phyloP scores from a whole-genome alignment of 1,284 basidiomycete species.

The Ustilago hordei region DNA sequence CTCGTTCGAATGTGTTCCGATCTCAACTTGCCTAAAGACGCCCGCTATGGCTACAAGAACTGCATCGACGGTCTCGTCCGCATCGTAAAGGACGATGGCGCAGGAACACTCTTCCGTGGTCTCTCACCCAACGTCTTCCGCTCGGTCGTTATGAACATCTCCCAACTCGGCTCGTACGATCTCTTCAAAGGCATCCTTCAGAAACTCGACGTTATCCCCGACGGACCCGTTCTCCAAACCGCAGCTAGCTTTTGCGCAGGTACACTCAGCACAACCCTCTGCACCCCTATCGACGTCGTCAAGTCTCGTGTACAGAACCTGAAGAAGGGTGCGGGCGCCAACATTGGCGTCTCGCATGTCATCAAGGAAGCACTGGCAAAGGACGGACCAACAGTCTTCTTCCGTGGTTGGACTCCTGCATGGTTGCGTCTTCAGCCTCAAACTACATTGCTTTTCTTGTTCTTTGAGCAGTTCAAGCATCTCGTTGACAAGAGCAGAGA shows the following conservation, averaged over 20 bases:
- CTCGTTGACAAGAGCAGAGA: constrained; percentile 55
- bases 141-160: constrained; percentile 73
- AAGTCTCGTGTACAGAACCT: constrained; percentile 65
- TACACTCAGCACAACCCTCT: constrained; percentile 72
- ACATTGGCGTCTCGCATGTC: constrained; percentile 37
- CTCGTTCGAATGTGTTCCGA: constrained; percentile 71
- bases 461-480: constrained; percentile 63
- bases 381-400: constrained; percentile 72
- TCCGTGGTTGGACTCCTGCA: constrained; percentile 74
- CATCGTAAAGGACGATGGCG: constrained; percentile 72
- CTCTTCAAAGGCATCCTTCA: constrained; percentile 72
- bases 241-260: constrained; percentile 69
- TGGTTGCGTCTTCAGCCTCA: constrained; percentile 70
- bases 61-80: constrained; percentile 72
- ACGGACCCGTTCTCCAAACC: constrained; percentile 70
- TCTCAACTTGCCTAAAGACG: constrained; percentile 62
- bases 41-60: constrained; percentile 70
- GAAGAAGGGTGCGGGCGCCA: constrained; percentile 58
- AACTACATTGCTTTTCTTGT: constrained; percentile 66
- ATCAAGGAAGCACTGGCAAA: constrained; percentile 61
- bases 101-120: constrained; percentile 71
- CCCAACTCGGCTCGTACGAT: constrained; percentile 71
- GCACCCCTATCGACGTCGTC: constrained; percentile 62
- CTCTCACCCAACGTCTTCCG: constrained; percentile 72
- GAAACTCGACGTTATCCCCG: constrained; percentile 65